Evolutionary conservation across 352 stramenopile species (phyloP).

Genomic region (Aphanomyces invadans): DNA sequence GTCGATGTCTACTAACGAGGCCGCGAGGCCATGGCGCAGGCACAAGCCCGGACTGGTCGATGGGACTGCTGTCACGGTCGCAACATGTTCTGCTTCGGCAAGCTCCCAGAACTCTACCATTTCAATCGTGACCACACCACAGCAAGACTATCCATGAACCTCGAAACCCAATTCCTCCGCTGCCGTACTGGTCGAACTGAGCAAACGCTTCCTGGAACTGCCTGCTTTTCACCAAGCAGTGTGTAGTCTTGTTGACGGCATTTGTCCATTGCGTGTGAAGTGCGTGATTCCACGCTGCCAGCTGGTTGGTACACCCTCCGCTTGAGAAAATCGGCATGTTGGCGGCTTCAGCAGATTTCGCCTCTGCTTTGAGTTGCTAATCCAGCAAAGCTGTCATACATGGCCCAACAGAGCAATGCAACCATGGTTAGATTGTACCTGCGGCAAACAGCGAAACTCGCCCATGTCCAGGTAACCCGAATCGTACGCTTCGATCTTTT

Average conservation of each 20-base stretch:
- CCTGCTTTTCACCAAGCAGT: background rate
- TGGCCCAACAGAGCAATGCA: no score
- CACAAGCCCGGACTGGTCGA: background rate
- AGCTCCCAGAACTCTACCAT: slow-evolving; percentile 23
- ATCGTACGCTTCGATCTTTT: slow-evolving; percentile 12
- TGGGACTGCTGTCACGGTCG: background rate
- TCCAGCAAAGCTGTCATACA: no score
- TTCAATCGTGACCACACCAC: background rate
- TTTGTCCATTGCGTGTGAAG: background rate
- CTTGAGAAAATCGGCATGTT: no score
- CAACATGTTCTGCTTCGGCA: background rate
- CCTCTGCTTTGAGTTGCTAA: no score
- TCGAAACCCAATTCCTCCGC: slow-evolving; percentile 14
- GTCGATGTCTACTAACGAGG: background rate
- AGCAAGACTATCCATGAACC: background rate
- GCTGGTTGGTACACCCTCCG: no score
- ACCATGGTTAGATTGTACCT: no score
- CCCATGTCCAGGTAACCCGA: slow-evolving; percentile 23
- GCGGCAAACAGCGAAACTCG: slow-evolving; percentile 20
- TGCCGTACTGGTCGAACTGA: slow-evolving; percentile 19
- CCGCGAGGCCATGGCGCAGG: slow-evolving; percentile 4
- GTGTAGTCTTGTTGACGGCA: background rate
- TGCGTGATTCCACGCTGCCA: slow-evolving; percentile 6
- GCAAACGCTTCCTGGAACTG: slow-evolving; percentile 17
- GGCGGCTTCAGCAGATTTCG: background rate